A percentile compares a stretch with the other conserved stretches of the same genome.
Conservation (phyloP, 768 basidiomycete genomes). For the Auricularia cornea region DNA sequence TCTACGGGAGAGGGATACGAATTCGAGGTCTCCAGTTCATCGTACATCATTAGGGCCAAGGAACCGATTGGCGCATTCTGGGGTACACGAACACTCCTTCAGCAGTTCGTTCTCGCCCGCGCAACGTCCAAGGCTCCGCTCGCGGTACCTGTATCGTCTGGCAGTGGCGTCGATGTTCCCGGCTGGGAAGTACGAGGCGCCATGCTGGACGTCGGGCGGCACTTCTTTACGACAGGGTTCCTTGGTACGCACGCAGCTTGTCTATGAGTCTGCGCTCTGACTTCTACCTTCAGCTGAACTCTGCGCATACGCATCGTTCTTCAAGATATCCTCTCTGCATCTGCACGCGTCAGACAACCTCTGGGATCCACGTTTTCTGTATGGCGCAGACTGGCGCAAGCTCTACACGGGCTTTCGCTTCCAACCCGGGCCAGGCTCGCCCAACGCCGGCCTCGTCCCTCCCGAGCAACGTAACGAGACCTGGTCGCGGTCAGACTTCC, state of each 20-base stretch:
- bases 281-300: slow-evolving; percentile 26
- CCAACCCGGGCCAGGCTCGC: slow-evolving; percentile 26
- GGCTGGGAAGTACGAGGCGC: slow-evolving; percentile 39
- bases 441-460: slow-evolving; percentile 18
- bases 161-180: slow-evolving; percentile 30
- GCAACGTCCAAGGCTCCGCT: background rate
- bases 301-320: slow-evolving; percentile 37
- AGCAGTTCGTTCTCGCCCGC: slow-evolving; percentile 25
- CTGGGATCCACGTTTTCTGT: slow-evolving; percentile 33
- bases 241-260: slow-evolving; percentile 19
- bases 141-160: slow-evolving; percentile 23
- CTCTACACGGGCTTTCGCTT: slow-evolving; percentile 38
- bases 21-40: slow-evolving; percentile 21
- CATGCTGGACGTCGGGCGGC: slow-evolving; percentile 39
- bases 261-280: background rate
- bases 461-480: slow-evolving; percentile 32
- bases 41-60: slow-evolving; percentile 27
- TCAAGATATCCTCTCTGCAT: slow-evolving; percentile 37
- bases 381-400: slow-evolving; percentile 30
- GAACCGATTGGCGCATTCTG: slow-evolving; percentile 34
- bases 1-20: slow-evolving; percentile 33
- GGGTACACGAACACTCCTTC: slow-evolving; percentile 37
- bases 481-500: slow-evolving; percentile 27
- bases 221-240: slow-evolving; percentile 34
- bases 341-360: slow-evolving; percentile 36